Evolutionary conservation across 345 rosid genomes (phyloP).

Genomic region (Syzygium aromaticum): DNA sequence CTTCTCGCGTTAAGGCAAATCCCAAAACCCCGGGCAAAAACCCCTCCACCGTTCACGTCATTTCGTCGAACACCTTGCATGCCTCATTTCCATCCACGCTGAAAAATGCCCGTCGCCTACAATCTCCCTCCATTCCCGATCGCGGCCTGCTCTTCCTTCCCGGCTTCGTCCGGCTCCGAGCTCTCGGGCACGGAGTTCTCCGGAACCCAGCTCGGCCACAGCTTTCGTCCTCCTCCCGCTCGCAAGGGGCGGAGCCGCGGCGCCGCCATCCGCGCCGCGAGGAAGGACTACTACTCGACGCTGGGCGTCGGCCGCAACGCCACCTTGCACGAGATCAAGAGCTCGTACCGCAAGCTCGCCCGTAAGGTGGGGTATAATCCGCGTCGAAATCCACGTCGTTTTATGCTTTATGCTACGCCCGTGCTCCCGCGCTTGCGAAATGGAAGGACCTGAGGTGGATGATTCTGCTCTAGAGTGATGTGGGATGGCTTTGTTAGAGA

Average conservation of each 20-base stretch:
- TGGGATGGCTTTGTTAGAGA: background rate
- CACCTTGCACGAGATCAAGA: slow-evolving; percentile 64
- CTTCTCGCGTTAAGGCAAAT: background rate
- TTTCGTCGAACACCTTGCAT: background rate
- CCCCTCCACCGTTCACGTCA: background rate
- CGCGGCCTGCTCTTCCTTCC: background rate
- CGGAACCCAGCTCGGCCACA: background rate
- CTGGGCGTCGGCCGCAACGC: slow-evolving; percentile 58
- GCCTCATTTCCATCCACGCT: background rate
- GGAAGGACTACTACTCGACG: slow-evolving; percentile 55
- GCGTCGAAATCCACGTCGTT: background rate
- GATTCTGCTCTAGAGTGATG: background rate
- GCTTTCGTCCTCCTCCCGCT: background rate
- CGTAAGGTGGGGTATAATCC: slow-evolving; percentile 50
- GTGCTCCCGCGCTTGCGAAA: background rate
- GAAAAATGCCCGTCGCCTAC: background rate
- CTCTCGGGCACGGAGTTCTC: background rate
- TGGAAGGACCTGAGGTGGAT: background rate
- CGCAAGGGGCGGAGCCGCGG: background rate
- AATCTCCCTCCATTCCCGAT: background rate
- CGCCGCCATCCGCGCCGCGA: slow-evolving; percentile 25
- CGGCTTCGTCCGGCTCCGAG: background rate
- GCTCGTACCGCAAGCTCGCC: slow-evolving; percentile 76
- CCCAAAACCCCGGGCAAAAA: background rate
- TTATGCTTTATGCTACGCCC: background rate